Conservation (phyloP, 2,329 filamentous ascomycete species). For the Colletotrichum echinochloae region DNA sequence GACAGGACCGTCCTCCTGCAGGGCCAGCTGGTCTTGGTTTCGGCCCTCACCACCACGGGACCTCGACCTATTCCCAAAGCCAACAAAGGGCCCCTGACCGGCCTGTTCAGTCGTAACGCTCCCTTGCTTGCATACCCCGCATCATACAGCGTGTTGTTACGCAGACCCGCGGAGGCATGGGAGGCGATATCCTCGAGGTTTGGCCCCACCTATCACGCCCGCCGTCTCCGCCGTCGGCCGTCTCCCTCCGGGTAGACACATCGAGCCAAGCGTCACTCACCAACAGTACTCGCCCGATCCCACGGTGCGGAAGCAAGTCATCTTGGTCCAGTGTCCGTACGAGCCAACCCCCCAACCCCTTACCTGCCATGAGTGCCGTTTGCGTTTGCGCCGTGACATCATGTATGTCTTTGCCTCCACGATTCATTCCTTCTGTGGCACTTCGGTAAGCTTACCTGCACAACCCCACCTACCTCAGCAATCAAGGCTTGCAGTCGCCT, state of each 20-base stretch:
- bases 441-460: conserved; percentile 25
- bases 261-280: conserved; percentile 33
- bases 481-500: conserved; percentile 15
- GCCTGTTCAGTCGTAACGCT: neutral
- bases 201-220: conserved; percentile 34
- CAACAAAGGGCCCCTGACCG: neutral
- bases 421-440: conserved; percentile 8
- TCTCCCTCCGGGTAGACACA: conserved; percentile 34
- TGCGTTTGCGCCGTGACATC: conserved; percentile 11
- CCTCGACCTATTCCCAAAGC: neutral
- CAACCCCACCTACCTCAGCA: conserved; percentile 16
- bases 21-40: neutral
- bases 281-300: conserved; percentile 23
- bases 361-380: neutral
- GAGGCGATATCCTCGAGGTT: neutral
- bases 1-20: conserved; percentile 6
- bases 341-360: neutral
- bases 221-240: conserved; percentile 34
- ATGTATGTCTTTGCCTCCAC: conserved; percentile 5
- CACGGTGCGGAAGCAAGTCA: conserved; percentile 23
- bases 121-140: conserved; percentile 21
- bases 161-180: neutral
- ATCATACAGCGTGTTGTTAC: conserved; percentile 4
- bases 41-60: neutral
- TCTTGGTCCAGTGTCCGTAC: conserved; percentile 19